These are phyloP conservation scores for Phytophthora meadii DNA, from an alignment of 352 stramenopile genomes.

Conservation along the genomic window DNA sequence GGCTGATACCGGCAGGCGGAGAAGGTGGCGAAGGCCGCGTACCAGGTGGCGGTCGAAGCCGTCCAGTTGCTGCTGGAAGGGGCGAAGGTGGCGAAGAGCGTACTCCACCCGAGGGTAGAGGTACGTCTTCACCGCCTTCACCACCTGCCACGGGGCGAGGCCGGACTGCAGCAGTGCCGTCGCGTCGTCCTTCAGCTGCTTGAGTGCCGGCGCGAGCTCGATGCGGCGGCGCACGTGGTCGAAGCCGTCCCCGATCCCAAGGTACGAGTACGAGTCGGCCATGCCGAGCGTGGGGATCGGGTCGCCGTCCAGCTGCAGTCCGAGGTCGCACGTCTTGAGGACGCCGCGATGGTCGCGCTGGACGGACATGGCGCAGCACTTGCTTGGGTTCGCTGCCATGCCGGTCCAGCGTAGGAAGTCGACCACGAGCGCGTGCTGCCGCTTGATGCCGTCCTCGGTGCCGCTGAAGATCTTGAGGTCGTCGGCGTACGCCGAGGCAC, in stretches of 20 bases:
- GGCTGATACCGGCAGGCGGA: background rate
- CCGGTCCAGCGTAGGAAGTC: conserved; percentile 16
- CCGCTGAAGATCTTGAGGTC: conserved; percentile 36
- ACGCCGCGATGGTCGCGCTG: background rate
- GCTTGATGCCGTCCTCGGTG: conserved; percentile 16
- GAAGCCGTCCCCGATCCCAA: conserved; percentile 4
- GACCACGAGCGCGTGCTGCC: conserved; percentile 2
- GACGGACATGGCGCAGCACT: background rate
- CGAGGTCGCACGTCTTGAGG: background rate
- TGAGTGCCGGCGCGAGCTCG: background rate
- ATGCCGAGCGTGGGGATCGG: background rate
- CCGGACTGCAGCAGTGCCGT: conserved; percentile 2
- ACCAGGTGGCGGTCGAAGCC: conserved; percentile 8
- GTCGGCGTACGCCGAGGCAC: no score
- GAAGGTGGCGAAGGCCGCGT: conserved; percentile 12
- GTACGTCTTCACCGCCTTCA: conserved; percentile 21
- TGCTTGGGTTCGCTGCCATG: conserved; percentile 5
- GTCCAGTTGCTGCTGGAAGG: background rate
- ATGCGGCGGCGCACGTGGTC: conserved; percentile 2
- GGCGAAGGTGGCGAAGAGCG: conserved; percentile 13
- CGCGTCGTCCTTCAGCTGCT: background rate
- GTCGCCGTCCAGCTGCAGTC: background rate
- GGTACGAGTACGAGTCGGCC: background rate
- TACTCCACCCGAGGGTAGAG: conserved; percentile 7
- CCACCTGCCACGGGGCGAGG: conserved; percentile 11